A percentile compares a stretch with the other conserved stretches of the same genome.
Evolutionary conservation across 805 yeast species (phyloP).

Genomic region (Wickerhamiella spandovensis): DNA sequence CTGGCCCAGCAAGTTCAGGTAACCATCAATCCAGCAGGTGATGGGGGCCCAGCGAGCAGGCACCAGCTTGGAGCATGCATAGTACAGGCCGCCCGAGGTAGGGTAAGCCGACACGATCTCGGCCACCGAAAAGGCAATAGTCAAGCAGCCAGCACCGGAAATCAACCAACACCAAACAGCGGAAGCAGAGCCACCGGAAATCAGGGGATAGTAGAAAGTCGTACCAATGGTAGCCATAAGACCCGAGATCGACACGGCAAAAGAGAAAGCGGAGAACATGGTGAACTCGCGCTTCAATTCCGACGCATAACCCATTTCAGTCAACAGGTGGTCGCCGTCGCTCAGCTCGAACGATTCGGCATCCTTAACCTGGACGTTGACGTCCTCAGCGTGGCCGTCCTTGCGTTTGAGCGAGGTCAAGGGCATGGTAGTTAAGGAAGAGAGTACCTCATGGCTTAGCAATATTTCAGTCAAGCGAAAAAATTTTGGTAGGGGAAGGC

Average conservation of each 20-base stretch:
- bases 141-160: constrained; percentile 39
- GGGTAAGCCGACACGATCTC: constrained; percentile 59
- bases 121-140: constrained; percentile 47
- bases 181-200: constrained; percentile 51
- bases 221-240: constrained; percentile 50
- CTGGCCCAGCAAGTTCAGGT: constrained; percentile 32
- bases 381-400: neutral
- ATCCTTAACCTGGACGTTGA: neutral
- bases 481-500: neutral
- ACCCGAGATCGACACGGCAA: constrained; percentile 53
- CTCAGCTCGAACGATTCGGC: neutral
- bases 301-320: constrained; percentile 45
- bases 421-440: neutral
- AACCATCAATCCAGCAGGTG: constrained; percentile 41
- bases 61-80: constrained; percentile 30
- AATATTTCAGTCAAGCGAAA: neutral
- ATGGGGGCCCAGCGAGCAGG: constrained; percentile 33
- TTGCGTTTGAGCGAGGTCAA: neutral
- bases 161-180: constrained; percentile 52
- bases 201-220: constrained; percentile 34
- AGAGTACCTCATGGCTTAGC: neutral
- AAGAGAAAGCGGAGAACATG: constrained; percentile 48
- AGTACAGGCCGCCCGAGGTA: constrained; percentile 63
- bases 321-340: constrained; percentile 9
- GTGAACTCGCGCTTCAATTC: constrained; percentile 46